Percentiles rank a stretch among this genome's conserved stretches.
These are phyloP conservation scores for Rhynchosporium agropyri DNA, from an alignment of 2,329 filamentous ascomycete species.

Conservation along the genomic window DNA sequence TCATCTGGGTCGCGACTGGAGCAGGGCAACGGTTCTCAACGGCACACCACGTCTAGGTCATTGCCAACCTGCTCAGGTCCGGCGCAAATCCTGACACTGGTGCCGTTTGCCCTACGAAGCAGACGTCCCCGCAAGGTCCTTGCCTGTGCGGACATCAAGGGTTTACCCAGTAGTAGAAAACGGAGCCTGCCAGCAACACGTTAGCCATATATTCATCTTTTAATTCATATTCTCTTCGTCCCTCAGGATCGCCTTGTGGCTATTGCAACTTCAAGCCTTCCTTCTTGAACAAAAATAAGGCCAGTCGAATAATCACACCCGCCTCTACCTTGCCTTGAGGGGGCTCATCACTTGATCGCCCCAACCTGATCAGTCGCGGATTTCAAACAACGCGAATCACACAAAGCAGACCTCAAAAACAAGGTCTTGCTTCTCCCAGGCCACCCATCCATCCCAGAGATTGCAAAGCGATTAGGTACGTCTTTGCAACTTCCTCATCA, in stretches of 20 bases:
- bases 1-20: slow-evolving; percentile 1
- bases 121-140: slow-evolving; percentile 36
- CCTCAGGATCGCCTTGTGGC: slow-evolving; percentile 24
- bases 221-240: slow-evolving; percentile 28
- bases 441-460: slow-evolving; percentile 1
- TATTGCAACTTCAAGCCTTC: slow-evolving; percentile 17
- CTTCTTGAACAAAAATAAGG: slow-evolving; percentile 5
- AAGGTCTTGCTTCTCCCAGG: slow-evolving; percentile 1
- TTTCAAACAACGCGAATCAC: slow-evolving; percentile 18
- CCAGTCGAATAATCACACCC: no score
- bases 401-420: slow-evolving; percentile 18
- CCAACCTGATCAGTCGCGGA: not conserved
- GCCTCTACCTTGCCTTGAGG: not conserved
- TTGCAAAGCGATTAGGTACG: slow-evolving; percentile 17
- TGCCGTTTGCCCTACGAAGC: slow-evolving; percentile 33
- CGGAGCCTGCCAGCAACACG: slow-evolving; percentile 34
- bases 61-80: slow-evolving; percentile 11
- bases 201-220: slow-evolving; percentile 32
- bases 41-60: not conserved
- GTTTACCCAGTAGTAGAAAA: slow-evolving; percentile 36
- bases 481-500: not conserved
- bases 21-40: not conserved
- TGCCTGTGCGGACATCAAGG: slow-evolving; percentile 38
- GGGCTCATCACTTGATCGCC: not conserved
- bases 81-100: slow-evolving; percentile 28